Evolutionary conservation across 495 filamentous ascomycete species (phyloP).

Genomic region (Penicillium flavigenum): DNA sequence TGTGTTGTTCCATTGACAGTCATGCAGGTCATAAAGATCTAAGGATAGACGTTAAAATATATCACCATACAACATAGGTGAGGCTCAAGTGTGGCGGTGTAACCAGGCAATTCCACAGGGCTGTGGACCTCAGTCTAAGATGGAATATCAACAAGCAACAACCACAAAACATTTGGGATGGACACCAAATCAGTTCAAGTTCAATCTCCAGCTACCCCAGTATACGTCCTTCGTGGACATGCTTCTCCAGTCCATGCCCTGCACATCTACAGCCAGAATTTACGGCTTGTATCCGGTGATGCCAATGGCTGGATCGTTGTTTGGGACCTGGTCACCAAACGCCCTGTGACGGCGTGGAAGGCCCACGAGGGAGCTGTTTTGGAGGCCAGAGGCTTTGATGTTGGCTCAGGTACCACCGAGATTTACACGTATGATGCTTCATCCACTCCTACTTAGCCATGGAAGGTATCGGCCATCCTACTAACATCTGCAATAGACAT

Average conservation of each 20-base stretch:
- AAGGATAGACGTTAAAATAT: too few relatives aligned
- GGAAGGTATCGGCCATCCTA: neutral
- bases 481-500: conserved; percentile 56
- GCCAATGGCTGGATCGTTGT: conserved; percentile 85
- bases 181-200: conserved; percentile 3
- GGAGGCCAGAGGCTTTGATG: conserved; percentile 60
- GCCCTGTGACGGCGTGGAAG: conserved; percentile 82
- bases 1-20: too few relatives aligned
- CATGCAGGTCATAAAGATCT: too few relatives aligned
- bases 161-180: neutral
- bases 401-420: conserved; percentile 52
- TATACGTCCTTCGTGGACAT: conserved; percentile 88
- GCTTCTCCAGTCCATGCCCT: conserved; percentile 75
- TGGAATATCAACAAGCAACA: conserved; percentile 1
- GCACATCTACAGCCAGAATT: conserved; percentile 68
- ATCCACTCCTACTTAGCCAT: neutral
- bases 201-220: conserved; percentile 63
- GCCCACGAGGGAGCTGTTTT: conserved; percentile 80
- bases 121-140: too few relatives aligned
- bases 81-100: conserved; percentile 7
- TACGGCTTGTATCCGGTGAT: conserved; percentile 81
- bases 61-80: too few relatives aligned
- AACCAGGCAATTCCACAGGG: conserved; percentile 3
- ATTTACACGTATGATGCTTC: conserved; percentile 61
- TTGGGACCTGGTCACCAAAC: conserved; percentile 81